These are phyloP conservation scores for Talaromyces sp. DNA, from an alignment of 2,329 filamentous ascomycete genomes.

Conservation along the genomic window DNA sequence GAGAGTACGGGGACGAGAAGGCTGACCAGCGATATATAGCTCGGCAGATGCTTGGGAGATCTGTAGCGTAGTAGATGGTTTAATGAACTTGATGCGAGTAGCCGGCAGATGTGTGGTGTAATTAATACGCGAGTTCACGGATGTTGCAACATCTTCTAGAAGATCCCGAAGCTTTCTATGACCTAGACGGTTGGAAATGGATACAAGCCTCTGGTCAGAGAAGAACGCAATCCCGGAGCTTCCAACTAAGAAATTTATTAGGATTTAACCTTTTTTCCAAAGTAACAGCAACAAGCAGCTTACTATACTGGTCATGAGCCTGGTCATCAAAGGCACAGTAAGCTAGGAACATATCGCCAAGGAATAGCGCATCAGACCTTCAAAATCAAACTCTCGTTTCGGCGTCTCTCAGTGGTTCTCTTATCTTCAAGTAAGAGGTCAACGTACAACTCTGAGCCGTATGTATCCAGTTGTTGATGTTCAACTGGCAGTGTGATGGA, in stretches of 20 bases:
- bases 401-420: not conserved
- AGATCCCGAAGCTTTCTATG: not conserved
- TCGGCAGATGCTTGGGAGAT: not conserved
- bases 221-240: not conserved
- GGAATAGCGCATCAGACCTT: not conserved
- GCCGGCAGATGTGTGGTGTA: not conserved
- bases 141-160: not conserved
- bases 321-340: not conserved
- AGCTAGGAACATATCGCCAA: not conserved
- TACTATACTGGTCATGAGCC: slow-evolving; percentile 3
- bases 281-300: not conserved
- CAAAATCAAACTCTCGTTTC: not conserved
- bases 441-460: not conserved
- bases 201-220: not conserved
- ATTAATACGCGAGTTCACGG: not conserved
- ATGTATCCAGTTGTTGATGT: no score
- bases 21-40: not conserved
- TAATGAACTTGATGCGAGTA: not conserved
- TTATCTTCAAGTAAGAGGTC: not conserved
- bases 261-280: not conserved
- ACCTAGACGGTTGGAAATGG: not conserved
- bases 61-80: not conserved
- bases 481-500: no score
- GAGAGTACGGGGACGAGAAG: not conserved
- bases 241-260: not conserved